A percentile compares a stretch with the other conserved stretches of the same genome.
Evolutionary conservation across 768 basidiomycete species (phyloP).

Genomic region (Chalciporus chontae): DNA sequence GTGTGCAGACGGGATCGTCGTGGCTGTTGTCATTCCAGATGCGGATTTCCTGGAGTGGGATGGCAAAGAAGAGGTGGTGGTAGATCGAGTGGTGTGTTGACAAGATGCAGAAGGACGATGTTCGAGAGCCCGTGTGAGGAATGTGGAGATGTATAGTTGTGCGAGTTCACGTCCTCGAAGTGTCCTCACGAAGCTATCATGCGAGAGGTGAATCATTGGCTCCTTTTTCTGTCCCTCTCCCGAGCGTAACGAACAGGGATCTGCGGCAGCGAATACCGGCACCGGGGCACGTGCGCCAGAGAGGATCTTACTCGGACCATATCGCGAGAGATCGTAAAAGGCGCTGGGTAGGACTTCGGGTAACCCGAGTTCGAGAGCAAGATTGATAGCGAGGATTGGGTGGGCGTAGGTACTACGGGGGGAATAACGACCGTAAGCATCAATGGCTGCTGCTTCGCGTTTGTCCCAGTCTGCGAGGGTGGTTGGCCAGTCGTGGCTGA

Average conservation of each 20-base stretch:
- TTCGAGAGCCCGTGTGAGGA: slow-evolving; percentile 55
- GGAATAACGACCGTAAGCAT: slow-evolving; percentile 47
- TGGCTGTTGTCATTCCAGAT: not conserved
- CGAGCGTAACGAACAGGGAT: slow-evolving; percentile 12
- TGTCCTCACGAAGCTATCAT: slow-evolving; percentile 39
- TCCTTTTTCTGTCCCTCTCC: not conserved
- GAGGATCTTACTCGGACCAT: slow-evolving; percentile 67
- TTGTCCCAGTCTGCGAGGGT: slow-evolving; percentile 67
- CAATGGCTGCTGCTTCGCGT: slow-evolving; percentile 56
- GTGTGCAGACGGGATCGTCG: slow-evolving; percentile 13
- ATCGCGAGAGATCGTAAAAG: slow-evolving; percentile 71
- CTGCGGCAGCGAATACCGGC: slow-evolving; percentile 26
- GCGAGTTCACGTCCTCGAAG: slow-evolving; percentile 63
- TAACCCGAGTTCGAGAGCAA: slow-evolving; percentile 62
- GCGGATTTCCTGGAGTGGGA: not conserved
- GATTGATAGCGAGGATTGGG: slow-evolving; percentile 66
- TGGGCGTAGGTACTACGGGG: slow-evolving; percentile 61
- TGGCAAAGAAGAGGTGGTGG: not conserved
- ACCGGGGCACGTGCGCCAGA: slow-evolving; percentile 42
- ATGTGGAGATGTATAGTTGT: slow-evolving; percentile 59
- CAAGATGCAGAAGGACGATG: slow-evolving; percentile 51
- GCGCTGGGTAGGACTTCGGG: slow-evolving; percentile 62
- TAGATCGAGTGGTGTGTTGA: slow-evolving; percentile 34
- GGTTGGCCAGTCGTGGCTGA: slow-evolving; percentile 63
- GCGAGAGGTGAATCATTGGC: slow-evolving; percentile 32